Evolutionary conservation across 495 filamentous ascomycete species (phyloP), one percentile per base, ranked within the genome.

Genomic region (Talaromyces wortmannii): DNA sequence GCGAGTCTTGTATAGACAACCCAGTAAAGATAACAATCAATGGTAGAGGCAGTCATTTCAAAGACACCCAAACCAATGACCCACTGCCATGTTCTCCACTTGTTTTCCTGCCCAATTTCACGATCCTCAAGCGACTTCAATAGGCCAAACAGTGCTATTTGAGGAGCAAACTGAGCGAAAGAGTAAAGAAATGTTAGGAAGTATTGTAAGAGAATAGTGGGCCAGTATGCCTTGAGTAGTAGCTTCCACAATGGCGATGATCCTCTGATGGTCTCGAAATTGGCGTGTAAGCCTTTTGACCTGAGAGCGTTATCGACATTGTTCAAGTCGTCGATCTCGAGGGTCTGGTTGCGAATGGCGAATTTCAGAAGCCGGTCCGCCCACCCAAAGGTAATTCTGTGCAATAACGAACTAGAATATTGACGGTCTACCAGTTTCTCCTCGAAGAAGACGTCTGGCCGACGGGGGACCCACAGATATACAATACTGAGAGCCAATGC

Each of bases 121-220:
- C 81, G 77, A 16, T 58, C 65, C 66, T 92, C 88, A 13, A 92
- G 70, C 2, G 67, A 63, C 16, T 65, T 72, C 15, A 94, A 67
- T 17, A 94, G 74, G 46, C 84, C 77, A 53, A 83, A 78, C 52
- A 88, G 78, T 10, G 86, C 82, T 52, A 86, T 78, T 58, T 90
- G 88, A 0, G 89, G 89, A 0, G 79, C 80, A 52, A 91, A 88
- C 45, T 79, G 80, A 4, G 84, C 63, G 31, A 86, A 63, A 4
- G 81, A 79, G 31, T 74, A 70, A 7, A 77, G 18, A 0, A 84
- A 18, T 2, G 80, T 82, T 11, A 89, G 62, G 10, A 65, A 16
- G 58, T 75, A 79, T 61, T 90, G 87, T 5, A 80, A 42, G 0
- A 73, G 45, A 32, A 91, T 69, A 0, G 72, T 61, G 11, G 64